These are phyloP conservation scores for Penstemon barbatus DNA, from an alignment of 257 asterid species.

Conservation along the genomic window DNA sequence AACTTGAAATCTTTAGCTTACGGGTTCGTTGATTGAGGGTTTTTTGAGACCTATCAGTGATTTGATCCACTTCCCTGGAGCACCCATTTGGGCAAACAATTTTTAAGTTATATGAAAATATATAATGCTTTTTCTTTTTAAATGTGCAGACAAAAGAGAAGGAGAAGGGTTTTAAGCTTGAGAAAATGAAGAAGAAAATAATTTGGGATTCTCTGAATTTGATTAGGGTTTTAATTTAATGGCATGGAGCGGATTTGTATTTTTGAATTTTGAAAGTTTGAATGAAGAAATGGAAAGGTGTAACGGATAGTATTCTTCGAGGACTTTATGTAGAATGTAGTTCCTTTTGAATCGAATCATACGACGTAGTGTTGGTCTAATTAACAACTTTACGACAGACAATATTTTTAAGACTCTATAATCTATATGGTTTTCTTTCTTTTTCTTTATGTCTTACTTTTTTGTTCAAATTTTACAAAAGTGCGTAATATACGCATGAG, in stretches of 20 bases:
- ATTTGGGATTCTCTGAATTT: constrained; percentile 28
- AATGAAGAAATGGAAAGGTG: constrained; percentile 38
- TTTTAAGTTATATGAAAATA: background rate
- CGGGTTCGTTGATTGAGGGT: constrained; percentile 47
- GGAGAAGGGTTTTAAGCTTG: background rate
- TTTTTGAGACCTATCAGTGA: constrained; percentile 66
- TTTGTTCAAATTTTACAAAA: too few relatives aligned
- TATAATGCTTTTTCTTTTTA: background rate
- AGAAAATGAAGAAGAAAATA: constrained; percentile 8
- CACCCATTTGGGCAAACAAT: constrained; percentile 58
- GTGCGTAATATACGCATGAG: too few relatives aligned
- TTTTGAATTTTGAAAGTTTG: constrained; percentile 60
- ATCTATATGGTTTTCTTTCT: too few relatives aligned
- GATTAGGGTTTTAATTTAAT: constrained; percentile 30
- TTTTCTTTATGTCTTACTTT: too few relatives aligned
- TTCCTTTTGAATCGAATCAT: too few relatives aligned
- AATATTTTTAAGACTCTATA: too few relatives aligned
- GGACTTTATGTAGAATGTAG: too few relatives aligned
- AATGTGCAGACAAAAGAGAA: constrained; percentile 33
- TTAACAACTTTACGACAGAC: too few relatives aligned
- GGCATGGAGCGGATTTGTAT: constrained; percentile 33
- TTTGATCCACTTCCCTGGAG: constrained; percentile 84
- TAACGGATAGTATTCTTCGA: constrained; percentile 57
- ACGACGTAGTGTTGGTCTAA: too few relatives aligned
- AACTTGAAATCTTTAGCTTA: constrained; percentile 27